These are phyloP conservation scores for Musa troglodytarum DNA, from an alignment of 176 grass and related monocot species.

Conservation along the genomic window DNA sequence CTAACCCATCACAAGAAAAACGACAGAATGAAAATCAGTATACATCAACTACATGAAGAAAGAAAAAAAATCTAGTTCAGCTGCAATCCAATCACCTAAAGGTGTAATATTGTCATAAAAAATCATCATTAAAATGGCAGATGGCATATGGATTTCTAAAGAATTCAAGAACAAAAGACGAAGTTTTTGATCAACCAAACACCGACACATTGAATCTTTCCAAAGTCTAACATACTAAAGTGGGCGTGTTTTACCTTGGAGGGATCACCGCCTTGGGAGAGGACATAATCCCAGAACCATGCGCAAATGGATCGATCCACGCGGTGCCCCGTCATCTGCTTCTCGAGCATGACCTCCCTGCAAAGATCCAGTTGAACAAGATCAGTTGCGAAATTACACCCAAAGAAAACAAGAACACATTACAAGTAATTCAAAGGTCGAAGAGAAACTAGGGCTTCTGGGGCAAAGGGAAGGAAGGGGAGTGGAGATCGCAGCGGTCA, in stretches of 20 bases:
- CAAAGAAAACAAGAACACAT: not conserved
- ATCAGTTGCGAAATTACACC: conserved; percentile 1
- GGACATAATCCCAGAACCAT: conserved; percentile 83
- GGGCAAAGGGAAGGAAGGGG: not conserved
- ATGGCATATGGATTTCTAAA: too few species aligned
- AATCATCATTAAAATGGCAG: too few species aligned
- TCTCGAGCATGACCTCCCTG: conserved; percentile 96
- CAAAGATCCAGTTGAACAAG: not conserved
- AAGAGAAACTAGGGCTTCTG: not conserved
- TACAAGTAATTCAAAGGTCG: not conserved
- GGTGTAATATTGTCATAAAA: not conserved
- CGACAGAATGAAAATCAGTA: not conserved
- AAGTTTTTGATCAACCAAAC: not conserved
- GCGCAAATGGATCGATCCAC: conserved; percentile 86
- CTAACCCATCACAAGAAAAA: conserved; percentile 24
- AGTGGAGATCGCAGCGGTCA: not conserved
- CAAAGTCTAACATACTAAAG: not conserved
- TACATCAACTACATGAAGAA: not conserved
- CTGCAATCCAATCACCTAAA: not conserved
- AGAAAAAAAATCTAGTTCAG: not conserved
- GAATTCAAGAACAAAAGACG: not conserved
- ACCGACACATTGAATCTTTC: not conserved
- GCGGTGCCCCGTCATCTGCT: conserved; percentile 73
- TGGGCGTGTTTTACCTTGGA: conserved; percentile 39
- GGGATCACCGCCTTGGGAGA: conserved; percentile 52